A percentile compares a stretch with the other conserved stretches of the same genome.
Evolutionary conservation across 306 rosid genomes (phyloP).

Genomic region (Gillenia trifoliata): DNA sequence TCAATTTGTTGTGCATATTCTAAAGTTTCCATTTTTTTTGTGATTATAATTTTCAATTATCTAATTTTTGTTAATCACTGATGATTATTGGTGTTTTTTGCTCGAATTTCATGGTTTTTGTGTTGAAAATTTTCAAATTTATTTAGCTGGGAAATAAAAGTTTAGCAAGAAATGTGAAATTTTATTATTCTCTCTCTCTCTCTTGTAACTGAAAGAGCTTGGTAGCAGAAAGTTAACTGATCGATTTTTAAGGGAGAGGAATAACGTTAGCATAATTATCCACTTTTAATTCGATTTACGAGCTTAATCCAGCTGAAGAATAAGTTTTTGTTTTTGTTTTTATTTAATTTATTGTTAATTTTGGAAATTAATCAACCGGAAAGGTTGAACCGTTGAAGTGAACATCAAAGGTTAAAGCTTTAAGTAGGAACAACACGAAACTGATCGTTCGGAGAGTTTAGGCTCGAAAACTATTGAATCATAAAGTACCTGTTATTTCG

Average conservation of each 20-base stretch:
- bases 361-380: background rate
- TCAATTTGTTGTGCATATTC: background rate
- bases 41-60: conserved; percentile 5
- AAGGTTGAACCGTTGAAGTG: background rate
- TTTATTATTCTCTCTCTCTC: background rate
- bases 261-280: background rate
- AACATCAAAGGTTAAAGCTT: background rate
- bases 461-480: background rate
- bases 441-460: background rate
- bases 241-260: background rate
- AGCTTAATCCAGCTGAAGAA: background rate
- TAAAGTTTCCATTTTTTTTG: background rate
- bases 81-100: background rate
- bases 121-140: background rate
- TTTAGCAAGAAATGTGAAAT: background rate
- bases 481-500: background rate
- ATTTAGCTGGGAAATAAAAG: conserved; percentile 2
- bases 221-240: conserved; percentile 17
- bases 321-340: background rate
- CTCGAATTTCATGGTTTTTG: background rate
- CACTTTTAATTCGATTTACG: background rate
- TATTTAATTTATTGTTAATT: background rate
- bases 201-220: conserved; percentile 9
- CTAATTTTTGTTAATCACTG: background rate
- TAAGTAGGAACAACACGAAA: background rate